Evolutionary conservation across 2,329 filamentous ascomycete genomes (phyloP).

Genomic region (Plenodomus biglobosus): DNA sequence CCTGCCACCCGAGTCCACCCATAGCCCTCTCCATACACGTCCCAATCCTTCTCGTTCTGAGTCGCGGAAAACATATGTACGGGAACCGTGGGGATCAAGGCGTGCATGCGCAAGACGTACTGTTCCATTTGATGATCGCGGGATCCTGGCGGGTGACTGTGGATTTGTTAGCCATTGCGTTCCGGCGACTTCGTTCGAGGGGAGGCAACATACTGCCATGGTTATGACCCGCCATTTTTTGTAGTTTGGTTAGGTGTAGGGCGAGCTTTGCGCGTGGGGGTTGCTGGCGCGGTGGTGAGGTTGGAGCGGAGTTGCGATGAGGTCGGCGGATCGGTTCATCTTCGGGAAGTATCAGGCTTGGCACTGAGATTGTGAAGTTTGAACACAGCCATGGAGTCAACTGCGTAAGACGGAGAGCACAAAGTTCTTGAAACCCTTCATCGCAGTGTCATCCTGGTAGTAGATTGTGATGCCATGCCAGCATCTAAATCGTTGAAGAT

Average conservation of each 20-base stretch:
- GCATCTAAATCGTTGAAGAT: no score
- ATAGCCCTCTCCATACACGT: not conserved
- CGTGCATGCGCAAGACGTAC: slow-evolving; percentile 48
- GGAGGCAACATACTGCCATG: slow-evolving; percentile 22
- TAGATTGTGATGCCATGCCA: no score
- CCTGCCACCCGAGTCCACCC: not conserved
- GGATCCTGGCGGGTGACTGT: slow-evolving; percentile 57
- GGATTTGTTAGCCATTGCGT: slow-evolving; percentile 29
- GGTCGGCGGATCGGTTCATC: slow-evolving; percentile 14
- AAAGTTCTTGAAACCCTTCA: no score
- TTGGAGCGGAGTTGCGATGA: slow-evolving; percentile 20
- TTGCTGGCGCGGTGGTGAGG: slow-evolving; percentile 11
- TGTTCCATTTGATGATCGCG: slow-evolving; percentile 58
- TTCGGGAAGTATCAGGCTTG: slow-evolving; percentile 7
- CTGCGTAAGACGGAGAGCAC: no score
- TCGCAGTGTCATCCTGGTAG: no score
- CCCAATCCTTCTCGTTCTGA: not conserved
- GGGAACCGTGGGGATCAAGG: not conserved
- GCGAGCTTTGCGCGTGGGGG: slow-evolving; percentile 15
- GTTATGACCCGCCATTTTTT: slow-evolving; percentile 35
- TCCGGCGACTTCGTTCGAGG: not conserved
- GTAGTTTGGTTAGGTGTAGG: slow-evolving; percentile 13
- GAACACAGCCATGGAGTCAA: no score
- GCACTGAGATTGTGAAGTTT: no score
- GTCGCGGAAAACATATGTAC: not conserved